Conservation (phyloP, 139 green algal genomes). For the Tetradesmus obliquus region DNA sequence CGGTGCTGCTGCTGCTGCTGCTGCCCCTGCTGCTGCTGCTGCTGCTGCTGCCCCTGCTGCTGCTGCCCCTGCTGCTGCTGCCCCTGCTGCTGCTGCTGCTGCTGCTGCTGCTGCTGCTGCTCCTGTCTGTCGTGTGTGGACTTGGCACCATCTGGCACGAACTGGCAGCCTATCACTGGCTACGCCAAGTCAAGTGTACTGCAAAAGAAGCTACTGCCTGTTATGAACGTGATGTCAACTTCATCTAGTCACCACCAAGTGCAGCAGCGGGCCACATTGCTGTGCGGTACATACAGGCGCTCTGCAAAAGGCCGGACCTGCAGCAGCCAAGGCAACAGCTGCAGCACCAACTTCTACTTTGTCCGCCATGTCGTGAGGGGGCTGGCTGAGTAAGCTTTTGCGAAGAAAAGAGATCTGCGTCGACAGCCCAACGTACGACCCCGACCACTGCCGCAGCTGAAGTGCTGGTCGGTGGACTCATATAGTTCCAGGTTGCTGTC, state of each 20-base stretch:
- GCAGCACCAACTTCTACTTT: not conserved
- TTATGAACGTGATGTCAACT: not conserved
- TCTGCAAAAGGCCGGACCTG: not conserved
- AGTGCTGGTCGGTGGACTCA: no score
- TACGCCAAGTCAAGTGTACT: no score
- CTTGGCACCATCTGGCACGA: no score
- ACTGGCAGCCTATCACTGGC: no score
- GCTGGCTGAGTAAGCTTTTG: not conserved
- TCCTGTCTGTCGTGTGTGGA: no score
- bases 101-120: no score
- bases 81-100: no score
- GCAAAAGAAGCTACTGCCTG: no score
- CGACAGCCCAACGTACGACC: not conserved
- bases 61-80: no score
- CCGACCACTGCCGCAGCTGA: no score
- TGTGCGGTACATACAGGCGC: not conserved
- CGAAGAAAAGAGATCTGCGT: not conserved
- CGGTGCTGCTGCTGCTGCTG: not conserved
- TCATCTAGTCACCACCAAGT: not conserved
- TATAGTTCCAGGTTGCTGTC: no score
- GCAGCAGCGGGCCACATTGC: not conserved
- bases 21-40: not conserved
- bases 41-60: not conserved
- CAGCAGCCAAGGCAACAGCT: not conserved
- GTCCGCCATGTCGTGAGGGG: not conserved